phyloP scores from a whole-genome alignment of 2,329 filamentous ascomycete genomes.

The Xylariaceae sp. region DNA sequence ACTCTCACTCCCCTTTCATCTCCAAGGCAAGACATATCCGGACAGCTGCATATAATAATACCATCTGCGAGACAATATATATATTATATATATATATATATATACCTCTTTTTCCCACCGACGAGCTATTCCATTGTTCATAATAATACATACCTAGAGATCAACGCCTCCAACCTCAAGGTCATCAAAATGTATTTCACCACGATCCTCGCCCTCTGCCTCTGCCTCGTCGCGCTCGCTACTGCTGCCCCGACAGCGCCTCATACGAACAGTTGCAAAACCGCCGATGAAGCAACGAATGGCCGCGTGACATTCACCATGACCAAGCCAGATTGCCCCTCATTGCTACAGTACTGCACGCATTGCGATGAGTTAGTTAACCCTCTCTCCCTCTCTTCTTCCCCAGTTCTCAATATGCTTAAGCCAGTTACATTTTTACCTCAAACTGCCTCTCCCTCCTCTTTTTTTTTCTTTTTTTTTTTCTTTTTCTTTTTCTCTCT shows the following conservation, averaged over 20 bases:
- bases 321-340: conserved; percentile 22
- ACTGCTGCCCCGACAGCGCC: conserved; percentile 12
- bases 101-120: not conserved
- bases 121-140: too few species aligned
- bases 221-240: conserved; percentile 21
- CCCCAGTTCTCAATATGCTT: not conserved
- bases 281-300: not conserved
- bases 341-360: conserved; percentile 24
- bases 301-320: conserved; percentile 7
- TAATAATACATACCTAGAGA: not conserved
- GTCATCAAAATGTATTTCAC: conserved; percentile 17
- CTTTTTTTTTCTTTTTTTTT: not conserved
- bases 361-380: conserved; percentile 17
- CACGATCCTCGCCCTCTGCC: conserved; percentile 6
- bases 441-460: not conserved
- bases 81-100: not conserved
- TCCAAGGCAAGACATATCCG: too few species aligned
- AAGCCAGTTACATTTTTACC: too few species aligned
- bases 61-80: too few species aligned
- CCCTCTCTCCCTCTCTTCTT: not conserved
- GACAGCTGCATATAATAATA: too few species aligned
- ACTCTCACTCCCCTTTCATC: not conserved
- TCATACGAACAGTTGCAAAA: not conserved
- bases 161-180: not conserved
- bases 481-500: too few species aligned